Evolutionary conservation across 108 stramenopile genomes (phyloP).

Genomic region (Cyclotella cryptica): DNA sequence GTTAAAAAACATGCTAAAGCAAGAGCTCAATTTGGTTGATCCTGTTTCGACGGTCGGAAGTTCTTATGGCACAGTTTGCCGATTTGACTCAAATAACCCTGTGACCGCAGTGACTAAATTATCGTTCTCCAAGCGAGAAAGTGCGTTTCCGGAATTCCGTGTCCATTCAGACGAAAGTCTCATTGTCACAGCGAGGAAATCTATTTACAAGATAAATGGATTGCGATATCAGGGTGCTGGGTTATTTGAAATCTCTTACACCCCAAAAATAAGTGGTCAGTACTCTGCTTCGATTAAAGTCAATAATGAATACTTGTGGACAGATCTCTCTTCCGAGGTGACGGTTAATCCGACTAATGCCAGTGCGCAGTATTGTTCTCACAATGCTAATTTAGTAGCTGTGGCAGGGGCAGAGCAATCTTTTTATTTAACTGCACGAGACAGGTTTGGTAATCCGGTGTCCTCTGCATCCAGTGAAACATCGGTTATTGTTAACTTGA

Average conservation of each 20-base stretch:
- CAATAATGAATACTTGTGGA: constrained; percentile 50
- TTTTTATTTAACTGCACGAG: constrained; percentile 64
- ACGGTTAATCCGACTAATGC: constrained; percentile 61
- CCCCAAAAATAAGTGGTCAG: constrained; percentile 65
- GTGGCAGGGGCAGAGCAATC: constrained; percentile 65
- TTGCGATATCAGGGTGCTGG: constrained; percentile 62
- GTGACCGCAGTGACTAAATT: constrained; percentile 30
- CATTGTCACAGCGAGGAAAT: constrained; percentile 21
- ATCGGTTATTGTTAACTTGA: constrained; percentile 31
- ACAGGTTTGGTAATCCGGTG: constrained; percentile 80
- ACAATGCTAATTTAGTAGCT: constrained; percentile 54
- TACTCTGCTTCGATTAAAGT: constrained; percentile 64
- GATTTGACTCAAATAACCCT: constrained; percentile 26
- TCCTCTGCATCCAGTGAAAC: constrained; percentile 14
- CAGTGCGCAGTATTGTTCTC: constrained; percentile 54
- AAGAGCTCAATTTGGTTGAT: constrained; percentile 21
- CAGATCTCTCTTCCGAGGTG: constrained; percentile 63
- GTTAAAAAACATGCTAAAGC: constrained; percentile 15
- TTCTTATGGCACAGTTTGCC: constrained; percentile 39
- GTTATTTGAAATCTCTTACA: constrained; percentile 65
- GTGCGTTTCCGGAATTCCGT: constrained; percentile 25
- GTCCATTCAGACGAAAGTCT: constrained; percentile 30
- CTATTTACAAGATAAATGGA: constrained; percentile 55
- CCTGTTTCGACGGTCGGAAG: constrained; percentile 19
- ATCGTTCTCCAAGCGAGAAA: constrained; percentile 21